Base-by-base conservation (phyloP, 1,139 yeast genomes). In the Lipomyces yarrowii region DNA sequence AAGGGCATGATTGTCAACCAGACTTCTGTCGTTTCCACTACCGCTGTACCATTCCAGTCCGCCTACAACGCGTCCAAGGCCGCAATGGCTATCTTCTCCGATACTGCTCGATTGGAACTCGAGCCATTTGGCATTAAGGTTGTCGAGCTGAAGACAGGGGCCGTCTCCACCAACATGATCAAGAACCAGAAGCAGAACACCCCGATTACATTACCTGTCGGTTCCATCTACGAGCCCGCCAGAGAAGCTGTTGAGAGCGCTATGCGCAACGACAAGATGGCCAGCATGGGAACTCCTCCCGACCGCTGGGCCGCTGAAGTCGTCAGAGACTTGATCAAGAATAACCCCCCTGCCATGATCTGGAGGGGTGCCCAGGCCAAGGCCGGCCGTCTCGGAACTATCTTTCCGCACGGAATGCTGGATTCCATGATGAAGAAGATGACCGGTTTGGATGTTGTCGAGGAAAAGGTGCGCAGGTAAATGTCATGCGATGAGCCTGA, bases 1-100 rank as follows among this genome's bases (percentile, higher is more conserved):
- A 83, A 87, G 73, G 96, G 96, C 4, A 84, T 87, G 0, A 83
- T 90, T 70, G 87, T 89, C 0, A 88, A 89, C 74, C 89, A 94
- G 0, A 94, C 96, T 0, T 88, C 93, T 1, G 78, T 88, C 3
- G 85, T 90, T 21, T 96, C 90, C 1, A 69, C 86, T 35, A 77
- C 84, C 15, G 87, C 91, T 5, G 86, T 89, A 78, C 96, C 96
- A 18, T 89, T 87, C 76, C 86, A 89, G 0, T 79, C 89, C 23
- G 81, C 86, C 32, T 90, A 90, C 74, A 82, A 87, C n/a, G 82
- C 93, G 1, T 77, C 89, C 0, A 90, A 90, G 74, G 91, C 96
- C 1, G 96, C 96, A 0, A 84, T 90, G 63, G 91, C 88, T 73
- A 87, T 84, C 68, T 90, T 87, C 74, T 89, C 90, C 0, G 81